A percentile compares a stretch with the other conserved stretches of the same genome.
Conservation (phyloP, 1,139 yeast genomes). For the Candida albicans region DNA sequence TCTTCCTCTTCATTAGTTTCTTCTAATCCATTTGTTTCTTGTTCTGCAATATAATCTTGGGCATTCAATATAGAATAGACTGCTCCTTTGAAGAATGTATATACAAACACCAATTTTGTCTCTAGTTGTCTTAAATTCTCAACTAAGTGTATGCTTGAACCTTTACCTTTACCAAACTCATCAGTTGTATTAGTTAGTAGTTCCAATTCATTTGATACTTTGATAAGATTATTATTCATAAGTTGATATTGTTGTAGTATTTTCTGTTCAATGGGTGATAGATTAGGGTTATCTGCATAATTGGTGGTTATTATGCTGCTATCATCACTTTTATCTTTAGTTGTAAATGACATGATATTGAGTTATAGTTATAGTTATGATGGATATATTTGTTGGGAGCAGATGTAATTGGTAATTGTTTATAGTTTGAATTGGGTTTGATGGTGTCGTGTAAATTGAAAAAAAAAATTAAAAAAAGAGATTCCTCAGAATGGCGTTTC, state of each 20-base stretch:
- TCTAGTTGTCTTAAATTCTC: slow-evolving; percentile 59
- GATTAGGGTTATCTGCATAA: slow-evolving; percentile 4
- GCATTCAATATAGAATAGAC: slow-evolving; percentile 53
- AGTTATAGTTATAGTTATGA: too few relatives aligned
- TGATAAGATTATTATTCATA: slow-evolving; percentile 20
- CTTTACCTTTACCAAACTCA: slow-evolving; percentile 6
- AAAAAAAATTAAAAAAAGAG: too few relatives aligned
- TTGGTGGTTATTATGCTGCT: slow-evolving; percentile 2
- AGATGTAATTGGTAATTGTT: neutral
- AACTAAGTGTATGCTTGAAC: slow-evolving; percentile 32
- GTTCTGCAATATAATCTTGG: slow-evolving; percentile 12
- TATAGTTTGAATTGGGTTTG: neutral
- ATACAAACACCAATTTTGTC: slow-evolving; percentile 61
- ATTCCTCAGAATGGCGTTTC: too few relatives aligned
- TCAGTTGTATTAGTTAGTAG: slow-evolving; percentile 23
- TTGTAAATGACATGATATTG: neutral
- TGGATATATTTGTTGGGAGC: too few relatives aligned
- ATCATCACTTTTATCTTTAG: neutral
- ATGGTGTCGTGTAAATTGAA: neutral
- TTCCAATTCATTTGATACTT: slow-evolving; percentile 33
- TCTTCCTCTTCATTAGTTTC: slow-evolving; percentile 13
- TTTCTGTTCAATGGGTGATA: slow-evolving; percentile 5
- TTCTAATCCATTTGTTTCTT: slow-evolving; percentile 14
- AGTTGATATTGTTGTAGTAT: slow-evolving; percentile 10
- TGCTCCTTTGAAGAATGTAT: slow-evolving; percentile 67